Base-by-base conservation (phyloP, 139 green algal genomes). In the Chlamydomonas sp. region DNA sequence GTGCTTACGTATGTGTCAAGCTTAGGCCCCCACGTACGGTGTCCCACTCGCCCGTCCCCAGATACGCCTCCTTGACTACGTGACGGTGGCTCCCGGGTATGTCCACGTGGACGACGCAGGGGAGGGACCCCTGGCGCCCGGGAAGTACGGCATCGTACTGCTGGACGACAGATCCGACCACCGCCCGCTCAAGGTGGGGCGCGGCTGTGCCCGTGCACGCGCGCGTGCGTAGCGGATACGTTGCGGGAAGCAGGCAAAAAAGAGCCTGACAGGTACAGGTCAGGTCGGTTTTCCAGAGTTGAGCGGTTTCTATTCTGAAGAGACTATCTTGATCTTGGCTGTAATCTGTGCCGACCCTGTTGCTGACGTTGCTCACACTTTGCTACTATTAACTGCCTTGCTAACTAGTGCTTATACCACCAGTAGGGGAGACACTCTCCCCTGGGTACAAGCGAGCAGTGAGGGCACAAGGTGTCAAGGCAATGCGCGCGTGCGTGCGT, bases 261-360 rank as follows among this genome's bases (percentile, higher is more conserved):
- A 49, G 31, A 49, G 31, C 31, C 31, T 49, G 31, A 49, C 31
- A 49, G 31, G 31, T 49, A 49, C 31, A 49, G 31, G 31, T 49
- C 31, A 49, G 60, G 86, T 93, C 71, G 93, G 92, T 57, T 95
- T 93, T 86, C 93, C 93, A 67, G 95, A 93, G 82, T 89, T 94
- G 82, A 94, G 91, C 78, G 92, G 92, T 80, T 96, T 95, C 81
- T 49, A 96, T 90, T 94, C 90, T 60, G 94, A 96, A 94, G 92
- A 95, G 85, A 79, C 91, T 64, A 96, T 96, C 90, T 90, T 95
- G 87, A 92, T 95, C 78, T 76, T 89, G 12, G 89, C 91, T 79
- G 91, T 58, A 63, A 66, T 79, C 59, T 84, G 49, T 59, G 20
- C 61, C 18, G 59, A 71, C 78, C 78, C 78, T 71, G 10, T 71